A percentile compares a stretch with the other conserved stretches of the same genome.
These are phyloP conservation scores for Aspergillus luchuensis DNA, from an alignment of 2,329 filamentous ascomycete species.

Conservation along the genomic window DNA sequence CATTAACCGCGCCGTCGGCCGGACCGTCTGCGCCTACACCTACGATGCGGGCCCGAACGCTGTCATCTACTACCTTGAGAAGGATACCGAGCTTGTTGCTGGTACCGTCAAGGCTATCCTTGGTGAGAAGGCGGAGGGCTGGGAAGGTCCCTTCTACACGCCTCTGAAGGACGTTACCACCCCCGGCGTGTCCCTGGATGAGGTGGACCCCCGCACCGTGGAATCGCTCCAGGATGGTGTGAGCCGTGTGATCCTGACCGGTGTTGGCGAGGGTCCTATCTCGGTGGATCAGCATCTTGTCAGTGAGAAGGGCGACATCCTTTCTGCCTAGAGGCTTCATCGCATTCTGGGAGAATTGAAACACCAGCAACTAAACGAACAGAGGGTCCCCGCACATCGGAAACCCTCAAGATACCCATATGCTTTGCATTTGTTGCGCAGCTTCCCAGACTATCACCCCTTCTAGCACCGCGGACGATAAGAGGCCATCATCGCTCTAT, in stretches of 20 bases:
- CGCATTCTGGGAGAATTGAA: background rate
- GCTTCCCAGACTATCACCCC: background rate
- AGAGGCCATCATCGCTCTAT: background rate
- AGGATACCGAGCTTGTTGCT: conserved; percentile 71
- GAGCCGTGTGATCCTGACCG: conserved; percentile 84
- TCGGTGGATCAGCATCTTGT: conserved; percentile 78
- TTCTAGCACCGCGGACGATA: background rate
- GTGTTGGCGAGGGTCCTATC: conserved; percentile 85
- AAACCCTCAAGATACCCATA: conserved; percentile 10
- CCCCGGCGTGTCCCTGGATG: conserved; percentile 62
- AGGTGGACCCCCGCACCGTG: conserved; percentile 57
- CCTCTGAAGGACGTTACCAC: conserved; percentile 54
- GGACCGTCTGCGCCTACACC: conserved; percentile 86
- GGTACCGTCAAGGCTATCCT: conserved; percentile 75
- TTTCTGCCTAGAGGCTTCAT: conserved; percentile 22
- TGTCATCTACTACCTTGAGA: conserved; percentile 89
- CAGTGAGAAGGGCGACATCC: conserved; percentile 62
- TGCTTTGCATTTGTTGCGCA: background rate
- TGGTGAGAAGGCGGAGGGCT: conserved; percentile 60
- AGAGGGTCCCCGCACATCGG: background rate
- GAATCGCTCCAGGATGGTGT: conserved; percentile 74
- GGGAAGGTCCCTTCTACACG: conserved; percentile 61
- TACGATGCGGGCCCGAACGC: conserved; percentile 98
- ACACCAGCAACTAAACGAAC: conserved; percentile 1
- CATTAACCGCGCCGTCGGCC: conserved; percentile 79